Evolutionary conservation across 1,284 basidiomycete genomes (phyloP).

Genomic region (Takashimella tepidaria): DNA sequence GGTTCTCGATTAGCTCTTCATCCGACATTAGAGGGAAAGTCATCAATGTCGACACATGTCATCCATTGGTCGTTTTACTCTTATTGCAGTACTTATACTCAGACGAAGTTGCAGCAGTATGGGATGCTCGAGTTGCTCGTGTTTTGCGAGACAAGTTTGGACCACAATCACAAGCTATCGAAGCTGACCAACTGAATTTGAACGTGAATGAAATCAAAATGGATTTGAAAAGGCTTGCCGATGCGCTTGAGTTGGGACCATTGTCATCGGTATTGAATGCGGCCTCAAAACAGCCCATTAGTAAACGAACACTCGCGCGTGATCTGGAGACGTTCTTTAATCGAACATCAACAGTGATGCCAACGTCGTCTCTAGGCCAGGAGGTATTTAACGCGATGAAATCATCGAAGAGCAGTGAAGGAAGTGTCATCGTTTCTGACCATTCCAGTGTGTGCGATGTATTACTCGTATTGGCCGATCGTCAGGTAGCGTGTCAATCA

Average conservation of each 20-base stretch:
- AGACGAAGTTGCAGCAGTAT: slow-evolving; percentile 73
- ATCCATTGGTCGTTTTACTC: slow-evolving; percentile 62
- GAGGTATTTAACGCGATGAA: too few relatives aligned
- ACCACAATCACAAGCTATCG: too few relatives aligned
- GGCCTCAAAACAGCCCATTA: slow-evolving; percentile 36
- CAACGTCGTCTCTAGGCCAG: slow-evolving; percentile 12
- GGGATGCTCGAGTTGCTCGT: slow-evolving; percentile 69
- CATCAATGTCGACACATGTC: slow-evolving; percentile 22
- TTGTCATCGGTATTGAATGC: slow-evolving; percentile 36
- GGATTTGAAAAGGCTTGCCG: slow-evolving; percentile 58
- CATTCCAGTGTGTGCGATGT: slow-evolving; percentile 58
- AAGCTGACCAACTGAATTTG: slow-evolving; percentile 44
- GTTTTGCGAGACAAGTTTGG: slow-evolving; percentile 52
- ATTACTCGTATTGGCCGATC: slow-evolving; percentile 67
- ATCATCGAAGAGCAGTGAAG: too few relatives aligned
- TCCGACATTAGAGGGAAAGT: too few relatives aligned
- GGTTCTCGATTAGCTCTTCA: not conserved
- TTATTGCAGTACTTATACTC: slow-evolving; percentile 83
- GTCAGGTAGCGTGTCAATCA: slow-evolving; percentile 66
- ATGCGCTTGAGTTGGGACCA: slow-evolving; percentile 51
- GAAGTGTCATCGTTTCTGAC: too few relatives aligned
- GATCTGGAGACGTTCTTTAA: slow-evolving; percentile 48
- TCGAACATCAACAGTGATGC: slow-evolving; percentile 25
- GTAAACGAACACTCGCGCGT: slow-evolving; percentile 27
- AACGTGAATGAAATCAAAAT: slow-evolving; percentile 55